These are phyloP conservation scores for Hypocreales sp. DNA, from an alignment of 2,329 filamentous ascomycete species.

Conservation along the genomic window DNA sequence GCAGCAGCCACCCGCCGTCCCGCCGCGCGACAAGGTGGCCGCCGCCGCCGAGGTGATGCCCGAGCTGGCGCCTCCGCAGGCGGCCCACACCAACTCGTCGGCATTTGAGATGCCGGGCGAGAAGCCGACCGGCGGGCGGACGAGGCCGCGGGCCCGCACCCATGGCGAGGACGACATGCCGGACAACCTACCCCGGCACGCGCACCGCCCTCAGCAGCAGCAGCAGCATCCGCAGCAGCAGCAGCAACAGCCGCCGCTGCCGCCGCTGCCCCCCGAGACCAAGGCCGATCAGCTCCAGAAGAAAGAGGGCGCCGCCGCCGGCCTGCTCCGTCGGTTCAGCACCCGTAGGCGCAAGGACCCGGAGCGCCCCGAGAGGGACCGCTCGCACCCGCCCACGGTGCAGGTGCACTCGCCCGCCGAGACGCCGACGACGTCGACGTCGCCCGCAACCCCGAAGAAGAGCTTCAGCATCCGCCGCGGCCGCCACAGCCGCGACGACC, in stretches of 20 bases:
- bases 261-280: conserved; percentile 33
- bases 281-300: conserved; percentile 47
- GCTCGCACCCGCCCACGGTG: conserved; percentile 56
- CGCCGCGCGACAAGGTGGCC: conserved; percentile 14
- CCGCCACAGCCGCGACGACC: conserved; percentile 37
- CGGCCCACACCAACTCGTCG: conserved; percentile 75
- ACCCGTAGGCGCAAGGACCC: conserved; percentile 63
- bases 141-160: conserved; percentile 73
- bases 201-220: too few relatives aligned
- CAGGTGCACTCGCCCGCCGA: conserved; percentile 69
- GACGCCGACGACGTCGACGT: conserved; percentile 29
- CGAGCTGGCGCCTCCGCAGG: conserved; percentile 66
- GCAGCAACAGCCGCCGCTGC: conserved; percentile 6
- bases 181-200: conserved; percentile 27
- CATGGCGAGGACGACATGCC: conserved; percentile 87
- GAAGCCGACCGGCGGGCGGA: conserved; percentile 68
- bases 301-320: conserved; percentile 77
- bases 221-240: too few relatives aligned
- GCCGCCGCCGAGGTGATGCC: conserved; percentile 34
- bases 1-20: conserved; percentile 33
- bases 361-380: conserved; percentile 44
- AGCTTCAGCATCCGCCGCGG: conserved; percentile 69
- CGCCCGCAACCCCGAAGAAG: conserved; percentile 51
- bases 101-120: conserved; percentile 83
- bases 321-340: conserved; percentile 78